phyloP scores from a whole-genome alignment of 371 early-diverging fungal genomes.

The Quaeritorhiza haematococci region DNA sequence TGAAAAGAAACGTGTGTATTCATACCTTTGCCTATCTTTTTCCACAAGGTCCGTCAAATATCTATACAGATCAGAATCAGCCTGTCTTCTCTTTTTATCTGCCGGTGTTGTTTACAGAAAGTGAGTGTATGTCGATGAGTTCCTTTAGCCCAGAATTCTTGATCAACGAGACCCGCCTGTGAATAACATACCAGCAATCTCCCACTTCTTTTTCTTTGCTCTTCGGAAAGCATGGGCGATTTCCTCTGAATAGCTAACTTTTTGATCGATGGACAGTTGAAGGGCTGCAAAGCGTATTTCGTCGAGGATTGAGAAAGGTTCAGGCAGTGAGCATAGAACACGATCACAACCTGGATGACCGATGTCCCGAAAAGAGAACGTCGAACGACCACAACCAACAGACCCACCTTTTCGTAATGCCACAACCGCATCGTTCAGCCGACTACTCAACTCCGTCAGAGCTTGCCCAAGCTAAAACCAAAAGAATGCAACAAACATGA shows the following conservation, averaged over 20 bases:
- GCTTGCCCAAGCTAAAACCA: no score
- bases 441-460: slow-evolving; percentile 35
- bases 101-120: no score
- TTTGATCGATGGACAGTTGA: slow-evolving; percentile 49
- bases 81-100: slow-evolving; percentile 42
- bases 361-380: neutral
- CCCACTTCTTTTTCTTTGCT: slow-evolving; percentile 62
- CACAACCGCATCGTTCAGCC: slow-evolving; percentile 48
- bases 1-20: neutral
- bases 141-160: no score
- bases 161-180: no score
- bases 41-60: slow-evolving; percentile 59
- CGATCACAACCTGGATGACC: neutral
- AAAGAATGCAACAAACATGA: no score
- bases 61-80: slow-evolving; percentile 54
- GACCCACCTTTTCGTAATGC: slow-evolving; percentile 49
- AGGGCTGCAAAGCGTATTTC: no score
- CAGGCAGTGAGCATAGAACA: neutral
- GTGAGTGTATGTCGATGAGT: no score
- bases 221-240: slow-evolving; percentile 50
- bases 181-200: no score
- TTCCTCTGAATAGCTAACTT: slow-evolving; percentile 49
- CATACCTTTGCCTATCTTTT: slow-evolving; percentile 39
- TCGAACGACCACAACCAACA: neutral
- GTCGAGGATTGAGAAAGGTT: slow-evolving; percentile 3